These are phyloP conservation scores for Pterocarpus santalinus DNA, from an alignment of 306 rosid species.

Conservation along the genomic window DNA sequence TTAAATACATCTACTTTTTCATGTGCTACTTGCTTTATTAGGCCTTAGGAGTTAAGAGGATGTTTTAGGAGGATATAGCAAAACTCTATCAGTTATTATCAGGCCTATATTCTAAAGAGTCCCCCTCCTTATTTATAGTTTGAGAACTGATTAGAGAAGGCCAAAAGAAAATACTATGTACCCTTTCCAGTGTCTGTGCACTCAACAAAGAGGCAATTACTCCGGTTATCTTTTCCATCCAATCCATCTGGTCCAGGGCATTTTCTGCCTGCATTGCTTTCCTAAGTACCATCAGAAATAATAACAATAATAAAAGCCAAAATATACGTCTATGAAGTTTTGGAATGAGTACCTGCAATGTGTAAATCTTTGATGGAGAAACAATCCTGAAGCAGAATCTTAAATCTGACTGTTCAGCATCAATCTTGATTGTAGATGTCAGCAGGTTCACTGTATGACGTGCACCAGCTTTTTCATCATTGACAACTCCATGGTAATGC, in stretches of 20 bases:
- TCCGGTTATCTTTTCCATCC: slow-evolving; percentile 87
- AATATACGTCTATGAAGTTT: neutral
- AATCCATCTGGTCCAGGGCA: slow-evolving; percentile 81
- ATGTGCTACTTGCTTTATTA: no score
- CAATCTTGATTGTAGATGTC: slow-evolving; percentile 81
- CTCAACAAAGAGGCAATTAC: slow-evolving; percentile 77
- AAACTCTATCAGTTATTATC: neutral
- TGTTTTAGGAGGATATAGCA: neutral
- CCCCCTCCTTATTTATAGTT: neutral
- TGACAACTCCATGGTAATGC: slow-evolving; percentile 58
- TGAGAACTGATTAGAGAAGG: neutral
- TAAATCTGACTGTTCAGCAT: slow-evolving; percentile 81
- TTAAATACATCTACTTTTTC: no score
- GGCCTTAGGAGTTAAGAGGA: neutral
- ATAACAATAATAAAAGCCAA: slow-evolving; percentile 19
- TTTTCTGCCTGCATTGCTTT: slow-evolving; percentile 77
- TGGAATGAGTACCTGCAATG: slow-evolving; percentile 69
- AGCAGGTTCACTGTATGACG: slow-evolving; percentile 82
- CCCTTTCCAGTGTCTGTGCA: slow-evolving; percentile 66
- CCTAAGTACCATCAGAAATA: slow-evolving; percentile 9
- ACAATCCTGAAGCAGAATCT: slow-evolving; percentile 90
- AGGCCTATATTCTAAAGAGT: neutral
- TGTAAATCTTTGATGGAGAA: slow-evolving; percentile 71
- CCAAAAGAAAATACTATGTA: slow-evolving; percentile 40
- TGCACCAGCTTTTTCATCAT: slow-evolving; percentile 69